phyloP scores from a whole-genome alignment of 331 rosid genomes.

The Quercus phellos region DNA sequence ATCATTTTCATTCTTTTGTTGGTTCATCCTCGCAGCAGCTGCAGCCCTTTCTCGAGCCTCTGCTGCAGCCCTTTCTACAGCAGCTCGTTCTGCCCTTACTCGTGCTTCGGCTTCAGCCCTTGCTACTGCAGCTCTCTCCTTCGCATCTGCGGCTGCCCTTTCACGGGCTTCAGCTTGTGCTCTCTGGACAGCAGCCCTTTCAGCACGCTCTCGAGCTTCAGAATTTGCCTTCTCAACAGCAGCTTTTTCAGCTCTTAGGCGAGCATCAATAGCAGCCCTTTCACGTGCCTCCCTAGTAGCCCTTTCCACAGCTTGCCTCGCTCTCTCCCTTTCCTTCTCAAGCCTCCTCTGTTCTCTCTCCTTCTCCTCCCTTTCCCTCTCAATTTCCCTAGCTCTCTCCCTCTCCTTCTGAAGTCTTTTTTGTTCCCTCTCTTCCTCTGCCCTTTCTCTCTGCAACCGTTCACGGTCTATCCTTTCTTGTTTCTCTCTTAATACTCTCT shows the following conservation, averaged over 20 bases:
- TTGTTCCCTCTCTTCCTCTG: constrained; percentile 63
- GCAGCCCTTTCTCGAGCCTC: constrained; percentile 79
- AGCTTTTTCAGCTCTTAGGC: constrained; percentile 73
- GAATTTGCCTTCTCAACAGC: constrained; percentile 84
- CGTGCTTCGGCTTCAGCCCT: constrained; percentile 83
- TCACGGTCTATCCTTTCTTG: constrained; percentile 70
- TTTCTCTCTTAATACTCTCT: constrained; percentile 35
- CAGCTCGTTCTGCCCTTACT: constrained; percentile 70
- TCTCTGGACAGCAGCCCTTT: constrained; percentile 92
- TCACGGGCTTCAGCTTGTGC: constrained; percentile 97
- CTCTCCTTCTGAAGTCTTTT: constrained; percentile 57
- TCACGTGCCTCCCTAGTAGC: constrained; percentile 99
- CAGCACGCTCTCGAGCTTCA: constrained; percentile 97
- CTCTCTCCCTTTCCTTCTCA: constrained; percentile 71
- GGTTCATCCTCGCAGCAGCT: constrained; percentile 78
- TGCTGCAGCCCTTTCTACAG: constrained; percentile 73
- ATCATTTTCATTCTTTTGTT: constrained; percentile 72
- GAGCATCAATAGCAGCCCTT: constrained; percentile 89
- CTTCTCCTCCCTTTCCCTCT: constrained; percentile 66
- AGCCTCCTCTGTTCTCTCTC: constrained; percentile 60
- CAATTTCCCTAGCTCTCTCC: constrained; percentile 23
- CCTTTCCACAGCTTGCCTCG: constrained; percentile 92
- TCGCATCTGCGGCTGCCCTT: constrained; percentile 92
- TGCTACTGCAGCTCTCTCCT: constrained; percentile 59
- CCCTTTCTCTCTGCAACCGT: constrained; percentile 55